Base-by-base conservation (phyloP, 805 yeast species). In the Lipomyces japonicus region DNA sequence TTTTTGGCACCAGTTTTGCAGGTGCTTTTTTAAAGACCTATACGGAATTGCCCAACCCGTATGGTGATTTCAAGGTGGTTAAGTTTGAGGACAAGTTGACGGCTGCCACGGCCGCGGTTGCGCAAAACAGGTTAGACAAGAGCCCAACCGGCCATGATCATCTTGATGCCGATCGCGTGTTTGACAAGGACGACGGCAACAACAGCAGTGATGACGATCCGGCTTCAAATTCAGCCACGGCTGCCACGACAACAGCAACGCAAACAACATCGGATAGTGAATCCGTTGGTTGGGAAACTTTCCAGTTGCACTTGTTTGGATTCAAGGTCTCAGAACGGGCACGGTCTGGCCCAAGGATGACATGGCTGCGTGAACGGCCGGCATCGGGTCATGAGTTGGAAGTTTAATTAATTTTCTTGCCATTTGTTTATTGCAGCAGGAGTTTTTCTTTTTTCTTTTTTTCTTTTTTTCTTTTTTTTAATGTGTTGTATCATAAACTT, bases 1-100 rank as follows among this genome's bases (percentile, higher is more conserved):
- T 84, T 63, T 93, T 95, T 72, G 97, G 98, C 3, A 88, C 97
- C 0, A 82, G 95, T 31, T 93, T 93, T 71, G 93, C 96, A 0
- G 97, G 96, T 1, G 76, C 93, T 59, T 85, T 93, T 62, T 79
- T 93, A 53, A 86, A 89, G 65, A 84, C 86, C 77, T 89, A 84
- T 70, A 88, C 93, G n/a, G 97, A 88, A 57, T 79, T 89, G 44
- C 60, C 61, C 2, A 50, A 57, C 12, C 48, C 57, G 21, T 43
- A 39, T 31, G 56, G 57, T 24, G 57, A 50, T 26, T 35, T 55
- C n/a, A 43, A 39, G 14, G 24, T 50, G 18, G 44, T 43, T 19
- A 30, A 25, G 12, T 22, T 23, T 4, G 31, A 21, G 24, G n/a
- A 95, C 85, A 64, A 79, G 79, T 61, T 88, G 85, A 62, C 82